These are phyloP conservation scores for Yarrowia phangngaensis DNA, from an alignment of 805 yeast genomes.

Conservation along the genomic window DNA sequence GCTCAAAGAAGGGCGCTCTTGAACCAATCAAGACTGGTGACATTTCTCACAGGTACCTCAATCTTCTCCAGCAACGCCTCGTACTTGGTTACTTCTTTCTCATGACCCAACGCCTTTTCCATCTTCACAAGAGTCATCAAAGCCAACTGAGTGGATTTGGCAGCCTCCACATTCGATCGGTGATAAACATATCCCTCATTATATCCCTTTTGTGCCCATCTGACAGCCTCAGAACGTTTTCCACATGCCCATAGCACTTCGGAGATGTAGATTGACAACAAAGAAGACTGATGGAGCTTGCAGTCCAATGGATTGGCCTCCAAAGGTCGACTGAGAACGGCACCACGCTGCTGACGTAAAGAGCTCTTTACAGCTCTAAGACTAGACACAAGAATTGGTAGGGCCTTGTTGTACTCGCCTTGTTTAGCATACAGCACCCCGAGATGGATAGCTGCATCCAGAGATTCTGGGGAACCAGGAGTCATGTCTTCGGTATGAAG, in stretches of 20 bases:
- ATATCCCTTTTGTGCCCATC: conserved; percentile 35
- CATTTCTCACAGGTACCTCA: conserved; percentile 8
- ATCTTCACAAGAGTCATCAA: conserved; percentile 30
- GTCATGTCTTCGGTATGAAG: conserved; percentile 11
- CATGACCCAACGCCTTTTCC: conserved; percentile 29
- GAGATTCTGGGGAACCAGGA: conserved; percentile 15
- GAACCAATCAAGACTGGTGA: conserved; percentile 19
- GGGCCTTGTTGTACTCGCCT: conserved; percentile 6
- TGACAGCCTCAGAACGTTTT: conserved; percentile 31
- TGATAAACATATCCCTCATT: conserved; percentile 30
- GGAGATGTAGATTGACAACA: conserved; percentile 30
- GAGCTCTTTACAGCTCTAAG: conserved; percentile 18
- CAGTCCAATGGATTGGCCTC: conserved; percentile 10
- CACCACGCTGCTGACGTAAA: conserved; percentile 12
- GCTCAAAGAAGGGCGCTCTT: conserved; percentile 1
- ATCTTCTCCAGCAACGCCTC: conserved; percentile 1
- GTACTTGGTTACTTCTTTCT: conserved; percentile 19
- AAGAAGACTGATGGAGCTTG: conserved; percentile 4
- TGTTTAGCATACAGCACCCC: conserved; percentile 4
- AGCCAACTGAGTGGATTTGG: conserved; percentile 34
- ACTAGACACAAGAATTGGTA: conserved; percentile 4
- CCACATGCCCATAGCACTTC: conserved; percentile 35
- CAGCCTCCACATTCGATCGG: conserved; percentile 34
- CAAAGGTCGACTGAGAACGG: not conserved
- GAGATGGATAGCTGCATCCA: conserved; percentile 11